Conservation (phyloP, 208 protist species). For the Trypanosoma theileri region DNA sequence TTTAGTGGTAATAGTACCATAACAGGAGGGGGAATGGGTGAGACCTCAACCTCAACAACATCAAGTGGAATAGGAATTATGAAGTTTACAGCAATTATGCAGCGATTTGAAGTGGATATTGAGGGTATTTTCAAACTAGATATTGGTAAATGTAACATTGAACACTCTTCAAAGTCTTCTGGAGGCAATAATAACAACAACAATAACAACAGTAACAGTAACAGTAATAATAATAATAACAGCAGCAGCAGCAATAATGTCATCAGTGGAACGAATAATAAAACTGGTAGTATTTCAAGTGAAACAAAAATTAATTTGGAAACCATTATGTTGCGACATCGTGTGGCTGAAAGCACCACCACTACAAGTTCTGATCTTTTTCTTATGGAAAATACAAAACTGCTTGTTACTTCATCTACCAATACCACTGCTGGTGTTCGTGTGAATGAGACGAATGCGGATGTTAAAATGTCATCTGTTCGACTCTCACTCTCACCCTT, state of each 20-base stretch:
- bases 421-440: not conserved
- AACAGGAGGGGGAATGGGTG: not conserved
- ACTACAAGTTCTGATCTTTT: conserved; percentile 11
- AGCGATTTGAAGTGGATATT: conserved; percentile 23
- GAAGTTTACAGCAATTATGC: conserved; percentile 13
- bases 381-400: conserved; percentile 2
- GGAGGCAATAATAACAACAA: not conserved
- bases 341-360: not conserved
- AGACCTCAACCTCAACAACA: not conserved
- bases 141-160: conserved; percentile 5
- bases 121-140: conserved; percentile 20
- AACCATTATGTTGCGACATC: conserved; percentile 13
- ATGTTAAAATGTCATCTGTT: conserved; percentile 38
- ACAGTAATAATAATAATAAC: too few species aligned
- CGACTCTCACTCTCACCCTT: conserved; percentile 58
- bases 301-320: not conserved
- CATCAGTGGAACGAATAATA: not conserved
- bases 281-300: too few species aligned
- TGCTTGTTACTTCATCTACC: not conserved
- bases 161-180: not conserved
- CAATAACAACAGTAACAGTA: not conserved
- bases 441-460: conserved; percentile 36
- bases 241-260: not conserved
- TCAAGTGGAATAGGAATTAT: not conserved
- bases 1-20: not conserved